Evolutionary conservation across 306 rosid species (phyloP), one percentile per base, ranked within the genome.

Genomic region (Arachis hypogaea): DNA sequence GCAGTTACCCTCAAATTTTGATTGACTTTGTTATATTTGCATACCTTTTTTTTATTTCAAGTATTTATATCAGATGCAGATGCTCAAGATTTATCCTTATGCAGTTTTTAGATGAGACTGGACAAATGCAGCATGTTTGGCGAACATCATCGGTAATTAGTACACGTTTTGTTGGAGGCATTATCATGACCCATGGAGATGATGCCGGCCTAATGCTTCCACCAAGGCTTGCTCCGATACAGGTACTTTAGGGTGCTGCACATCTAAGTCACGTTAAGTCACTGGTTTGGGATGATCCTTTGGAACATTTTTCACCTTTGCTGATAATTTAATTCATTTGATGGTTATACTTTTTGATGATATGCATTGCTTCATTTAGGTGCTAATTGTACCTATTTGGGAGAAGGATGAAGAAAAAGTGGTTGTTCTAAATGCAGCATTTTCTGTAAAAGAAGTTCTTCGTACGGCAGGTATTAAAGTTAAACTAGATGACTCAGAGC

Each of bases 71-170:
- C 40, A 71, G 65, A 68, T 33, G 61, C 77, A 49, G 54, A 66
- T 80, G 77, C 64, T 80, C 59, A 51, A 77, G 54, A 38, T 77
- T 63, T 68, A 77, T 81, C 66, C 76, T 85, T 82, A 55, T 80
- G 82, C 85, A 94, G 98, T 94, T 91, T 83, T 77, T 92, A 69
- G 97, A 91, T 85, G 98, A 91, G 84, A 85, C 69, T 81, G 96
- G 97, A 75, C 83, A 84, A 59, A 86, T 96, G 78, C 90, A 88
- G 74, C 76, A 88, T 81, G 88, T 94, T 66, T 94, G 96, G 98
- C 97, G 91, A 81, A 94, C 97, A 57, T 94, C 98, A 16, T 91
- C 97, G 98, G 97, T 96, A n/a, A 78, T 94, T 10, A 94, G 97
- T 82, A 94, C 98, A 3, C 98, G 98, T 47, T 94, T 94, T 82